A percentile compares a stretch with the other conserved stretches of the same genome.
These are phyloP conservation scores for Xylaria sp. DNA, from an alignment of 2,329 filamentous ascomycete genomes.

Conservation along the genomic window DNA sequence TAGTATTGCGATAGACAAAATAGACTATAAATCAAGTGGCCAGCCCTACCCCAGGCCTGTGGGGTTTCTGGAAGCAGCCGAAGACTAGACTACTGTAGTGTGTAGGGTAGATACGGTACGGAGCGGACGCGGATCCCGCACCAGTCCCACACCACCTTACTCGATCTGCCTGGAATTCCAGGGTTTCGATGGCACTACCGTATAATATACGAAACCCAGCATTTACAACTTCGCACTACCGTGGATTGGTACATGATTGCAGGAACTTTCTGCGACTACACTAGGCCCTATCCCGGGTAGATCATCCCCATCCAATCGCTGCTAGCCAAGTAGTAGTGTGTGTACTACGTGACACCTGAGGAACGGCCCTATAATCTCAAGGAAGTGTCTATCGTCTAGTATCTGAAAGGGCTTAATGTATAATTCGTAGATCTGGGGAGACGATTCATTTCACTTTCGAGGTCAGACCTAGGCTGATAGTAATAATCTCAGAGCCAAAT, in stretches of 20 bases:
- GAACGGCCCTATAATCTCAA: background rate
- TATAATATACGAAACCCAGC: too few relatives aligned
- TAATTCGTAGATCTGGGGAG: background rate
- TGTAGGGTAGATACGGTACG: background rate
- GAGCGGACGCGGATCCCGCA: background rate
- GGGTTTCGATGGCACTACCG: background rate
- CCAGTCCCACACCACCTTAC: background rate
- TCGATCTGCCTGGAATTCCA: background rate
- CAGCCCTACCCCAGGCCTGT: background rate
- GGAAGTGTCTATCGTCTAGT: background rate
- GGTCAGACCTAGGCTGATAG: background rate
- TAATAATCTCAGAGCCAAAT: background rate
- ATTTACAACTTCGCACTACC: too few relatives aligned
- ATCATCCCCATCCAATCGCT: background rate
- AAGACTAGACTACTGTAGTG: background rate
- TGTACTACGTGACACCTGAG: too few relatives aligned
- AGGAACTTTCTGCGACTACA: too few relatives aligned
- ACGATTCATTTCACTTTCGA: background rate
- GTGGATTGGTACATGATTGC: too few relatives aligned
- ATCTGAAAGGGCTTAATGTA: too few relatives aligned
- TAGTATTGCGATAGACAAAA: background rate
- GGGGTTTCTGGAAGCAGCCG: background rate
- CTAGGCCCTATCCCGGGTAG: background rate
- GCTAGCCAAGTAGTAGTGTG: background rate
- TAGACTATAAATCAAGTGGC: background rate